Evolutionary conservation across 2,329 filamentous ascomycete genomes (phyloP), one percentile per base, ranked within the genome.

Genomic region (Acephala macrosclerotiorum): DNA sequence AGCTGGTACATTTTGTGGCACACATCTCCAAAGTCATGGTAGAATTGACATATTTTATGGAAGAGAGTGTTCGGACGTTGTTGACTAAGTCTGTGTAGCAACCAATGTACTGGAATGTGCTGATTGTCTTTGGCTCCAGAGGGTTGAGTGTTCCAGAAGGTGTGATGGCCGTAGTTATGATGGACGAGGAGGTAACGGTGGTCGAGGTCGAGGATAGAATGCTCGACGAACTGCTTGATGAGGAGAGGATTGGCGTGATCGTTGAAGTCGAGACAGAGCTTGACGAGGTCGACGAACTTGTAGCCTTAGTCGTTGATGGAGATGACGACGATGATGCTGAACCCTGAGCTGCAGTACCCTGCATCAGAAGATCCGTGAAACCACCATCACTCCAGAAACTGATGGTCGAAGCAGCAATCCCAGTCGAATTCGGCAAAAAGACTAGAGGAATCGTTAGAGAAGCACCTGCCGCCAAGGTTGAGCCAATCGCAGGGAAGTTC

Each of bases 111-210:
- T 20, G 16, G 35, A 57, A 57, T 16, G 55, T 38, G 18, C 33
- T 25, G 35, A 57, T 25, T 14, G 18, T 55, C 26, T 12, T 29
- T 20, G 55, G 55, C 20, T 57, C 29, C 1, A 36, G 36, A 29
- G 33, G 25, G 29, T 56, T 45, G 33, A 53, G 36, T 9, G 59
- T 61, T 26, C 68, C 69, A 3, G 61, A 64, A 12, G 66, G 35
- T 8, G 64, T 68, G n/a, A 70, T 65, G 9, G 70, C 49, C 4
- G 64, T 20, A 18, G n/a, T 22, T 3, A 22, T 49, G 8, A 22
- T 22, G 60, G 60, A 14, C 26, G 56, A 25, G n/a, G 26, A 53
- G 8, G 25, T 53, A 8, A 11, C 14, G 33, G 26, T 18, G 25
- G 12, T 29, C 38, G 38, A 42, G 25, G 22, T 29, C 45, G 45